phyloP scores from a whole-genome alignment of 768 basidiomycete genomes.

The Psilocybe sp. region DNA sequence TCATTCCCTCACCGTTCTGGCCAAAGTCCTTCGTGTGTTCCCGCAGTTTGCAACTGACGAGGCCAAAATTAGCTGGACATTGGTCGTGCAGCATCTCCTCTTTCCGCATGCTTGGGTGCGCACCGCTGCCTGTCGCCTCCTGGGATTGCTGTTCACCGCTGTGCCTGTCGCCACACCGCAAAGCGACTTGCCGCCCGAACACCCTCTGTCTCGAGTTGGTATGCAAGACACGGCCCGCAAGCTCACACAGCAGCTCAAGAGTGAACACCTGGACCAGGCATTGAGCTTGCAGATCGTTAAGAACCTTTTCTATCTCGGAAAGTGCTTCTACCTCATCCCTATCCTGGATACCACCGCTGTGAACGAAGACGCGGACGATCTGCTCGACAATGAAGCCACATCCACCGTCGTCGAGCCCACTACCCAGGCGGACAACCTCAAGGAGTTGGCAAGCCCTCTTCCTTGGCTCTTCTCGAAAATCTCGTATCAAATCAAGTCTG shows the following conservation, averaged over 20 bases:
- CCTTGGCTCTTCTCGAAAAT: constrained; percentile 95
- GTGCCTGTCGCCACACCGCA: constrained; percentile 40
- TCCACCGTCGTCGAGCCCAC: constrained; percentile 19
- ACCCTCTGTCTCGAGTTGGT: constrained; percentile 49
- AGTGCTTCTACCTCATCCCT: constrained; percentile 62
- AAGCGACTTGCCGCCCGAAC: constrained; percentile 25
- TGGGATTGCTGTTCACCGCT: constrained; percentile 67
- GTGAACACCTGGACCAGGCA: constrained; percentile 68
- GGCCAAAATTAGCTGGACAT: constrained; percentile 57
- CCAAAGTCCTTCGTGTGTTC: constrained; percentile 59
- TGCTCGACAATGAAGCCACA: constrained; percentile 19
- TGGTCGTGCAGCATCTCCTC: constrained; percentile 62
- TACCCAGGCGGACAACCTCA: constrained; percentile 17
- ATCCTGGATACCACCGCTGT: constrained; percentile 24
- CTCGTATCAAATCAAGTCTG: constrained; percentile 81
- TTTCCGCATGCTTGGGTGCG: constrained; percentile 97
- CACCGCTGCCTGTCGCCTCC: constrained; percentile 69
- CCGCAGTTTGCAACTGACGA: constrained; percentile 45
- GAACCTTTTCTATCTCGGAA: constrained; percentile 90
- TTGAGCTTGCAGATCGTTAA: constrained; percentile 87
- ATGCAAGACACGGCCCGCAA: constrained; percentile 75
- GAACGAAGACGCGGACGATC: constrained; percentile 29
- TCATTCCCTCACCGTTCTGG: constrained; percentile 65
- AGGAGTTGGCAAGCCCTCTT: constrained; percentile 49
- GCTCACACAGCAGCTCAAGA: constrained; percentile 75